Evolutionary conservation across 352 stramenopile species (phyloP).

Genomic region (Pythium dissotocum): DNA sequence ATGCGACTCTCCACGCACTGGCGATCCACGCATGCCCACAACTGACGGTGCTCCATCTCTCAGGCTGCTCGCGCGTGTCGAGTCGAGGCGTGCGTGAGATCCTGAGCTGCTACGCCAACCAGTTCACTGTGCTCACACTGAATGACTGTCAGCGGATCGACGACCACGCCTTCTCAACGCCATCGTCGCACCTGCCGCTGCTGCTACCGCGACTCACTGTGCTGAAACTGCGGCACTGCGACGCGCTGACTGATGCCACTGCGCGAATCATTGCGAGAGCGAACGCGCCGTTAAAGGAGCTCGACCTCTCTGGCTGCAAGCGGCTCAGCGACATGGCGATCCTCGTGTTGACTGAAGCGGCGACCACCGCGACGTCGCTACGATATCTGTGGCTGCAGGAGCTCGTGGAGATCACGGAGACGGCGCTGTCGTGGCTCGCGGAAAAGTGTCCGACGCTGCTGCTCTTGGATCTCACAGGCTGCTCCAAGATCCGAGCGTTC

Average conservation of each 20-base stretch:
- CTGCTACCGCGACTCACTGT: constrained; percentile 30
- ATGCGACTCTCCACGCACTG: constrained; percentile 37
- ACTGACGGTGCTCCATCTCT: constrained; percentile 24
- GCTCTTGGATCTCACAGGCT: constrained; percentile 65
- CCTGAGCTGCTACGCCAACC: constrained; percentile 19
- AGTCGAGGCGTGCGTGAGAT: constrained; percentile 30
- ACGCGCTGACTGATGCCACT: constrained; percentile 40
- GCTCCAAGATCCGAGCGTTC: constrained; percentile 40
- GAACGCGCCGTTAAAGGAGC: constrained; percentile 65
- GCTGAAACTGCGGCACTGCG: constrained; percentile 48
- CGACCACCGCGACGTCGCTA: constrained; percentile 37
- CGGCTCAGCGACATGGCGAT: constrained; percentile 80
- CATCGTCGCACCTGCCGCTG: not conserved
- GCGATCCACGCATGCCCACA: constrained; percentile 8
- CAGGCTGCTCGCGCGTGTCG: constrained; percentile 28
- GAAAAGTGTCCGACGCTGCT: constrained; percentile 67
- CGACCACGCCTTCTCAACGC: constrained; percentile 24
- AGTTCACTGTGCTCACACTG: constrained; percentile 36
- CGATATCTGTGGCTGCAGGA: constrained; percentile 68
- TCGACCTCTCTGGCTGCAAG: constrained; percentile 78
- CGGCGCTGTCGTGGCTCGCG: constrained; percentile 84
- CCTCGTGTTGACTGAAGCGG: constrained; percentile 62
- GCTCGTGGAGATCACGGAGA: constrained; percentile 67
- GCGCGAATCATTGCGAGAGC: constrained; percentile 42
- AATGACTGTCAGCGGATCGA: constrained; percentile 26